Evolutionary conservation across 106 monocot genomes (phyloP), one percentile per base, ranked within the genome.

Genomic region (Posidonia australis): DNA sequence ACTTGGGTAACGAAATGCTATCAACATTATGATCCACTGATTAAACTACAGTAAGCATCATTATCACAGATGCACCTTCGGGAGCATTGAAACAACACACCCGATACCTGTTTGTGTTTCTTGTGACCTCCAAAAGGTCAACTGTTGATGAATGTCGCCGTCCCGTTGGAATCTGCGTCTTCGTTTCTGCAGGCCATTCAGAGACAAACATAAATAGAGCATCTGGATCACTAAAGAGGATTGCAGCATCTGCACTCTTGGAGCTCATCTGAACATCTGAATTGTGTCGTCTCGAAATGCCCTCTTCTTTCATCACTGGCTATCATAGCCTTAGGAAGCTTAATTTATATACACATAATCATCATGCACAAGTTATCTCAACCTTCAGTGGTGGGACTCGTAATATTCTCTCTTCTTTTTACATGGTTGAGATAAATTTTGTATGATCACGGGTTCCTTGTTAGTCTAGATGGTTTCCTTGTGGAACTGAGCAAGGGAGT

Each of bases 21-120:
- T 20, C 19, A 22, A 54, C 20, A 54, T 14, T 54, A 22, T n/a
- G 19, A 54, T 54, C 5, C 23, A 22, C 2, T 23, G 14, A 21
- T 54, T 54, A 18, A 54, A 54, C 46, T 46, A 48, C 17, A 48
- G 13, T 48, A 54, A 54, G 19, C 54, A 22, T 10, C 24, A 54
- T 20, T 54, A 24, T 25, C 10, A 1, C 54, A n/a, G 16, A 19
- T 54, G 19, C 30, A n/a, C n/a, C n/a, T n/a, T 17, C 30, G 53
- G 72, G 76, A 79, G 73, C 70, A n/a, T 60, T 86, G 63, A 63
- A 79, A 67, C 81, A 86, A 65, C 79, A 82, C 47, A n/a, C n/a
- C n/a, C n/a, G n/a, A n/a, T n/a, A n/a, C n/a, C n/a, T n/a, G n/a
- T 72, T 72, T 12, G 78, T 86, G 55, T 76, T 81, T 48, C 54